Percentiles rank a stretch among this genome's conserved stretches.
phyloP scores from a whole-genome alignment of 2,329 filamentous ascomycete genomes.

The Aspergillus sp. region DNA sequence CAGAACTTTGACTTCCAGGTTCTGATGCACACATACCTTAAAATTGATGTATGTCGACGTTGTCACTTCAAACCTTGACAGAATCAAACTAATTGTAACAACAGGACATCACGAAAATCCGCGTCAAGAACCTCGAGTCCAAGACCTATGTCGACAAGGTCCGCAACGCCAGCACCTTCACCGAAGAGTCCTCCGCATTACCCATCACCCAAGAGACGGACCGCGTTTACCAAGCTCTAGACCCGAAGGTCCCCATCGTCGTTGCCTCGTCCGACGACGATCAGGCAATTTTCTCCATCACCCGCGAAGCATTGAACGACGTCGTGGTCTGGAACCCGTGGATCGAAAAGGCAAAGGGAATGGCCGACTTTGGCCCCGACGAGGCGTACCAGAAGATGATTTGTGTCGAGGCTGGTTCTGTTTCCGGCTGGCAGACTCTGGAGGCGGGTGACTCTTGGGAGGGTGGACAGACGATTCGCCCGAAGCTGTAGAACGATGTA shows the following conservation, averaged over 20 bases:
- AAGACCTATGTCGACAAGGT: conserved; percentile 83
- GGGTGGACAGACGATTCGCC: conserved; percentile 55
- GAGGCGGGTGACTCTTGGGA: conserved; percentile 72
- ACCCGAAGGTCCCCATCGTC: conserved; percentile 43
- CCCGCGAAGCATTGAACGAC: conserved; percentile 79
- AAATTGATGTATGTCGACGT: conserved; percentile 61
- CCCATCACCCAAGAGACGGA: conserved; percentile 76
- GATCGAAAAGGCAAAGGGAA: conserved; percentile 74
- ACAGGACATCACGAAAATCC: conserved; percentile 72
- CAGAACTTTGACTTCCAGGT: conserved; percentile 86
- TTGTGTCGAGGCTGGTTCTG: conserved; percentile 85
- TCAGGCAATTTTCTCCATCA: conserved; percentile 64
- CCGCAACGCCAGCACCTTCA: conserved; percentile 57
- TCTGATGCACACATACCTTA: conserved; percentile 86
- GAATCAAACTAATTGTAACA: background rate
- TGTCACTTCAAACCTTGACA: background rate
- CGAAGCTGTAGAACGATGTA: conserved; percentile 1
- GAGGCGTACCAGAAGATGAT: conserved; percentile 91
- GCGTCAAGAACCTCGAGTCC: conserved; percentile 70
- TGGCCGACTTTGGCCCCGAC: conserved; percentile 83
- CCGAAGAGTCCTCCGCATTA: conserved; percentile 61
- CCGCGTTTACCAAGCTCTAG: conserved; percentile 71
- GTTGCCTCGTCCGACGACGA: conserved; percentile 44
- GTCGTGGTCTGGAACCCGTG: conserved; percentile 98
- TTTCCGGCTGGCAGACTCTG: conserved; percentile 75